These are phyloP conservation scores for Salisapilia sapeloensis DNA, from an alignment of 352 stramenopile species.

Conservation along the genomic window DNA sequence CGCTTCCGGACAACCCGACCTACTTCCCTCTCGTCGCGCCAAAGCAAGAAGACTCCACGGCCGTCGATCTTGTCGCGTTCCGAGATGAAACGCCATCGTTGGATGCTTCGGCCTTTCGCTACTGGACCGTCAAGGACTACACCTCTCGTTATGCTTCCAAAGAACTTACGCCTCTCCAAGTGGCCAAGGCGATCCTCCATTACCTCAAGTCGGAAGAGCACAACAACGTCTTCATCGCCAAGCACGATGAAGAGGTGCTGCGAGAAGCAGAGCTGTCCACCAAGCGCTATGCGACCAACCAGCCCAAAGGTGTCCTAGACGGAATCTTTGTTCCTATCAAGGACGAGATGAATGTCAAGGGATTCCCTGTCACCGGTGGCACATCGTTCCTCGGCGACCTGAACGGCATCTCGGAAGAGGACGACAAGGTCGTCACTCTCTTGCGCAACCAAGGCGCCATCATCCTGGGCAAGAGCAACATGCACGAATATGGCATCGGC, in stretches of 20 bases:
- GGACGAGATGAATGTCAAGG: conserved; percentile 65
- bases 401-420: conserved; percentile 13
- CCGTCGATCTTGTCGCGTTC: conserved; percentile 5
- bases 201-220: conserved; percentile 29
- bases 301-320: conserved; percentile 62
- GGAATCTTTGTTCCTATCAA: conserved; percentile 82
- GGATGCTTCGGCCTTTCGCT: conserved; percentile 17
- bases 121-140: conserved; percentile 59
- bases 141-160: conserved; percentile 24
- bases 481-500: conserved; percentile 72
- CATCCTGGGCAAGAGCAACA: conserved; percentile 80
- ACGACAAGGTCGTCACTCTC: conserved; percentile 34
- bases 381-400: conserved; percentile 60
- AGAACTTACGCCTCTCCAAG: conserved; percentile 9
- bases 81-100: conserved; percentile 8
- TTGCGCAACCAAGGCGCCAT: conserved; percentile 63
- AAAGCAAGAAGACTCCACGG: conserved; percentile 3
- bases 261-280: conserved; percentile 42
- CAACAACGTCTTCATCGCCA: conserved; percentile 59
- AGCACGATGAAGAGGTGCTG: conserved; percentile 53
- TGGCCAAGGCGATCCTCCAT: conserved; percentile 9
- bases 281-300: conserved; percentile 43
- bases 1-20: conserved; percentile 47
- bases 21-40: conserved; percentile 67
- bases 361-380: conserved; percentile 45